Evolutionary conservation across 768 basidiomycete species (phyloP), one percentile per base, ranked within the genome.

Genomic region (Mycena chlorophos): DNA sequence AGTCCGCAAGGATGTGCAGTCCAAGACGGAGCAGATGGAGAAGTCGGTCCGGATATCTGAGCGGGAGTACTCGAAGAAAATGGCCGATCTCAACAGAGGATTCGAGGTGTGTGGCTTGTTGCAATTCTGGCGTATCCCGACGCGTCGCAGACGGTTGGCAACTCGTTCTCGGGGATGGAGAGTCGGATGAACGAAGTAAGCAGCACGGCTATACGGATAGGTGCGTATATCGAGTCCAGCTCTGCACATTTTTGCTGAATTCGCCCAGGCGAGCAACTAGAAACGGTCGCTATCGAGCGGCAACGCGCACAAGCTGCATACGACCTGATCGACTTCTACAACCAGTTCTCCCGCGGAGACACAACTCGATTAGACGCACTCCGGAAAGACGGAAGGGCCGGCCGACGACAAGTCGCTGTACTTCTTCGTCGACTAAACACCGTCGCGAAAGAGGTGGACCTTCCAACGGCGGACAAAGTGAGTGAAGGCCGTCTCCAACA

Each of bases 221-320:
- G 96, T 88, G 49, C 61, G 83, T 58, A 26, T 27, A 29, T 20
- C 20, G 20, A 20, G 16, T 51, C 47, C 58, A 17, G 30, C 23
- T 51, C 3, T 43, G 10, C 17, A 30, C 57, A 55, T 25, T 63
- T 58, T 47, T 42, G 27, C 17, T 22, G 20, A 25, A 17, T 13
- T 39, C 20, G 23, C 29, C 14, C 65, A 95, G 94, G 94, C 39
- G 96, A 98, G 73, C 94, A 98, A 70, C 81, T 99, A 39, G 96
- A 99, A 71, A 90, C 89, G 1, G 86, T 98, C 17, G 94, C 97
- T 67, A 82, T 93, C 52, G 90, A 95, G 60, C 83, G 96, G 16
- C 90, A 93, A 69, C 78, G 94, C 60, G 96, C 95, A 2, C 92
- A 95, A 65, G 95, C 95, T 5, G 94, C 97, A 0, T 89, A 93